Conservation (phyloP, 2,329 filamentous ascomycete genomes). For the Aureobasidium sp. region DNA sequence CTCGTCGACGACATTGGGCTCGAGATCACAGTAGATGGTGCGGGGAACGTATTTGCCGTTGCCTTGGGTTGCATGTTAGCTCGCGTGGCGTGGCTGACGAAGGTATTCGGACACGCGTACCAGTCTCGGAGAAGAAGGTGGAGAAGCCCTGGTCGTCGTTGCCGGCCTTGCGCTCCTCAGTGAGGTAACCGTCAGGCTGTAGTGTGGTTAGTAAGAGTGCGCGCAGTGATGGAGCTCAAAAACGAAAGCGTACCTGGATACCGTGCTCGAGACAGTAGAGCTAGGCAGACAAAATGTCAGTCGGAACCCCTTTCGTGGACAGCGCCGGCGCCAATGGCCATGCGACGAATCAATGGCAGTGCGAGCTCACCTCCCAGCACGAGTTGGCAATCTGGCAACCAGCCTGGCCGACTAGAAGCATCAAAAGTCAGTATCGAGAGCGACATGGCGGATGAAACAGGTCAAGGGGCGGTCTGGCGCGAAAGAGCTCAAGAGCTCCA, state of each 20-base stretch:
- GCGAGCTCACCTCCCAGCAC: constrained; percentile 92
- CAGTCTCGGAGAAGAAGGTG: constrained; percentile 99
- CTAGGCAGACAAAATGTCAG: constrained; percentile 44
- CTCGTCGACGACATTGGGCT: constrained; percentile 99
- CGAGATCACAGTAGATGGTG: constrained; percentile 99
- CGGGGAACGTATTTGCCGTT: constrained; percentile 98
- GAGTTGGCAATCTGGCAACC: constrained; percentile 99
- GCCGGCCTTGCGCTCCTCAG: constrained; percentile 90
- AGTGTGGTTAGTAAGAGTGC: constrained; percentile 20
- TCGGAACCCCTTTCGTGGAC: constrained; percentile 3
- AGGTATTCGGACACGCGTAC: constrained; percentile 91
- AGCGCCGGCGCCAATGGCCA: not conserved
- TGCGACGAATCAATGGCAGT: constrained; percentile 13
- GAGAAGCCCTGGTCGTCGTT: constrained; percentile 97
- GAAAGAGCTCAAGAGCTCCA: constrained; percentile 25
- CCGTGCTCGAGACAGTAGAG: constrained; percentile 99
- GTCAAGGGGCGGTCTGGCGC: constrained; percentile 36
- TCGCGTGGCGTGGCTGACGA: constrained; percentile 42
- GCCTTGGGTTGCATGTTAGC: constrained; percentile 47
- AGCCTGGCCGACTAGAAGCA: constrained; percentile 87
- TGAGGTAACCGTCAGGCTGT: constrained; percentile 97
- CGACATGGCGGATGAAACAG: constrained; percentile 11
- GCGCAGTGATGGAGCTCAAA: not conserved
- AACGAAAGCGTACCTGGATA: constrained; percentile 69
- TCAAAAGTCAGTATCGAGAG: constrained; percentile 44